A percentile compares a stretch with the other conserved stretches of the same genome.
phyloP scores from a whole-genome alignment of 1,284 basidiomycete genomes.

The Papiliotrema laurentii region DNA sequence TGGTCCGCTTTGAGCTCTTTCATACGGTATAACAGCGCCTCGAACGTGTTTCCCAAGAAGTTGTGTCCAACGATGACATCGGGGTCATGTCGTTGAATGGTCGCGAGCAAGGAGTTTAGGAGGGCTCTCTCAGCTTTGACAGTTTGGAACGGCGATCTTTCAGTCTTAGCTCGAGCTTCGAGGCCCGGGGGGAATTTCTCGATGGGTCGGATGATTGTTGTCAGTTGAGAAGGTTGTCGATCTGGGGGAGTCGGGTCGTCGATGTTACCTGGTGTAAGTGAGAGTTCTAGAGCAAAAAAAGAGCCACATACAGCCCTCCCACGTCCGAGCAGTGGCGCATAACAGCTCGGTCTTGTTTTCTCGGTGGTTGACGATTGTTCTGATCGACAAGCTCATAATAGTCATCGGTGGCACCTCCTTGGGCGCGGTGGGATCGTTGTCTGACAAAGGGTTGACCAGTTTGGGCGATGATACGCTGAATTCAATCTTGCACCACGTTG shows the following conservation, averaged over 20 bases:
- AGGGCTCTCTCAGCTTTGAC: slow-evolving; percentile 80
- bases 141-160: slow-evolving; percentile 67
- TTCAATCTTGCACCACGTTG: slow-evolving; percentile 94
- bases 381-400: slow-evolving; percentile 78
- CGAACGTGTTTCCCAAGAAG: slow-evolving; percentile 85
- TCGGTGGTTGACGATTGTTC: slow-evolving; percentile 91
- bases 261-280: slow-evolving; percentile 59
- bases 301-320: slow-evolving; percentile 70
- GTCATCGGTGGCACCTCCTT: slow-evolving; percentile 85
- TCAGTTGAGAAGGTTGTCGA: slow-evolving; percentile 71
- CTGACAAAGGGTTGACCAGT: slow-evolving; percentile 75
- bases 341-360: slow-evolving; percentile 93
- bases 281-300: not conserved
- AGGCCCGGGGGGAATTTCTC: slow-evolving; percentile 84
- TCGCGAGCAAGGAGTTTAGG: slow-evolving; percentile 75
- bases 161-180: slow-evolving; percentile 62
- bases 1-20: slow-evolving; percentile 83
- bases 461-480: slow-evolving; percentile 81
- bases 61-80: slow-evolving; percentile 95
- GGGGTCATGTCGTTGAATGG: slow-evolving; percentile 81
- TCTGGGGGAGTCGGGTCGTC: slow-evolving; percentile 88
- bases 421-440: slow-evolving; percentile 66
- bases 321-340: slow-evolving; percentile 75
- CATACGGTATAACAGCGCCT: slow-evolving; percentile 88
- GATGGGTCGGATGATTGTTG: slow-evolving; percentile 88